These are phyloP conservation scores for Xylaria castorea DNA, from an alignment of 495 filamentous ascomycete species.

Conservation along the genomic window DNA sequence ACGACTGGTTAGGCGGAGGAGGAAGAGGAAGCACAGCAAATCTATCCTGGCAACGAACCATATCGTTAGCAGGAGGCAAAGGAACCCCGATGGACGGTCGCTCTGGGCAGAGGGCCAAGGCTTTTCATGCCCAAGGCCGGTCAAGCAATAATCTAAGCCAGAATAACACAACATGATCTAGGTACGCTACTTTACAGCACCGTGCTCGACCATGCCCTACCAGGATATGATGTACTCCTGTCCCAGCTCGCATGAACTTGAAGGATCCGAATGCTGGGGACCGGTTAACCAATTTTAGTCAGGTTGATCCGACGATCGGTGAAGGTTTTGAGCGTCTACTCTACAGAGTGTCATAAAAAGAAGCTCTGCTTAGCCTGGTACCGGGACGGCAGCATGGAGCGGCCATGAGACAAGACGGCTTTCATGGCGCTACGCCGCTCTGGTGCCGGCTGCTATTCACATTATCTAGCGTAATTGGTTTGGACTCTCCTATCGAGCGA, in stretches of 20 bases:
- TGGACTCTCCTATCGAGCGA: background rate
- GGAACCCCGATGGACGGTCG: background rate
- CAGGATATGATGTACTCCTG: background rate
- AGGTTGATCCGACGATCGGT: slow-evolving; percentile 19
- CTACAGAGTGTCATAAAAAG: background rate
- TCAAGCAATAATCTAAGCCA: background rate
- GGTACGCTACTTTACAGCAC: background rate
- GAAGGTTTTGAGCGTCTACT: background rate
- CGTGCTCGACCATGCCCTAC: background rate
- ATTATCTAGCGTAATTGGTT: background rate
- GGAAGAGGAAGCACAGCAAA: background rate
- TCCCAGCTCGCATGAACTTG: slow-evolving; percentile 9
- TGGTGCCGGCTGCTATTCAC: background rate
- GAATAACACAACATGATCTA: background rate
- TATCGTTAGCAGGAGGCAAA: background rate
- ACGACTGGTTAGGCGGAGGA: background rate
- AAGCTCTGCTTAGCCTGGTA: background rate
- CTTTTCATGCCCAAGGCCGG: background rate
- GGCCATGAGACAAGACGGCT: background rate
- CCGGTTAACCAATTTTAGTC: slow-evolving; percentile 15
- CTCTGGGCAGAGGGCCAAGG: background rate
- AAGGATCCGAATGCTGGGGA: slow-evolving; percentile 35
- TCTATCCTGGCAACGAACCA: background rate
- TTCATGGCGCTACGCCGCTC: background rate
- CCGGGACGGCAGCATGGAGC: background rate